Conservation (phyloP, 305 asterid genomes). For the Andrographis paniculata region DNA sequence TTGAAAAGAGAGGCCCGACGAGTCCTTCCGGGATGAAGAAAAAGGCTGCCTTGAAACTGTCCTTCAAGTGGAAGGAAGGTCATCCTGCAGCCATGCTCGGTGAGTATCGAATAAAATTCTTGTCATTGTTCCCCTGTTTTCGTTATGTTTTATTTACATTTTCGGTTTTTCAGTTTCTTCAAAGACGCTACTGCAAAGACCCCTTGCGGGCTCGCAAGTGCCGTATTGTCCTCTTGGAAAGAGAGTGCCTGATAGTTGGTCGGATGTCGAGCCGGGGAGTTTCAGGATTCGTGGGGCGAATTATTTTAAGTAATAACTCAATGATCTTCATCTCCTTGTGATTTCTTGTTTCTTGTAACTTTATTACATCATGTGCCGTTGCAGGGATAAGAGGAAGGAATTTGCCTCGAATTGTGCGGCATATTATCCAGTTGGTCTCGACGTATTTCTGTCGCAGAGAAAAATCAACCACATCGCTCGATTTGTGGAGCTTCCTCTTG, state of each 20-base stretch:
- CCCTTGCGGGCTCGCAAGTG: conserved; percentile 91
- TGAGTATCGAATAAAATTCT: conserved; percentile 31
- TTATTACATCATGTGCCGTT: no score
- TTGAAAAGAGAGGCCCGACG: conserved; percentile 68
- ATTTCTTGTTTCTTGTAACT: neutral
- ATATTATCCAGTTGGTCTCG: conserved; percentile 89
- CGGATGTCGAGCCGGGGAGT: conserved; percentile 71
- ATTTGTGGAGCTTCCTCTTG: conserved; percentile 68
- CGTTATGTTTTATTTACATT: neutral
- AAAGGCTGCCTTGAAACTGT: conserved; percentile 59
- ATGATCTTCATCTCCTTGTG: neutral
- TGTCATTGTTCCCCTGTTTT: neutral
- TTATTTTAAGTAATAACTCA: conserved; percentile 59
- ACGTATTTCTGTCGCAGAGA: conserved; percentile 69
- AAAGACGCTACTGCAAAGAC: conserved; percentile 63
- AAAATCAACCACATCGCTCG: conserved; percentile 85
- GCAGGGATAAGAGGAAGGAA: conserved; percentile 92
- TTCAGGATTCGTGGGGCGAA: conserved; percentile 80
- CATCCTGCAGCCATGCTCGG: conserved; percentile 50
- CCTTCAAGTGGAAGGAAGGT: conserved; percentile 90
- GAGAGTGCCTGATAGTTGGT: conserved; percentile 91
- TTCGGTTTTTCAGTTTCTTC: conserved; percentile 58
- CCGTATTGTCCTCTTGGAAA: conserved; percentile 85
- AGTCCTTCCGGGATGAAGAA: conserved; percentile 64
- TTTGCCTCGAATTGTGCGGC: conserved; percentile 73